phyloP scores from a whole-genome alignment of 345 rosid species.

The Linum usitatissimum region DNA sequence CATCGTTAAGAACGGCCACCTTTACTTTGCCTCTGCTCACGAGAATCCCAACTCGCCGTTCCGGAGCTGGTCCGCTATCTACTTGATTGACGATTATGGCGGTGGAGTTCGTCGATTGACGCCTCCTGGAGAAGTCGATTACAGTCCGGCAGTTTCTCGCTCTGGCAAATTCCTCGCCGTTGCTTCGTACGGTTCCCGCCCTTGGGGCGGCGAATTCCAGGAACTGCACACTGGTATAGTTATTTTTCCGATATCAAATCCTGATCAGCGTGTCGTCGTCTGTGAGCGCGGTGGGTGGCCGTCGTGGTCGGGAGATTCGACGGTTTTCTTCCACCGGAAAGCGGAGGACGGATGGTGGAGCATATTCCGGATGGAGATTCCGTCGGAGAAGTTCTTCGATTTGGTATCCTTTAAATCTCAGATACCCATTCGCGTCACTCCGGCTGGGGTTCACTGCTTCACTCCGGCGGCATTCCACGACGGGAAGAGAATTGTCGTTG shows the following conservation, averaged over 20 bases:
- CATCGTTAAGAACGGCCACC: conserved; percentile 26
- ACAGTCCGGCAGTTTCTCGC: conserved; percentile 57
- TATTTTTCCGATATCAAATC: conserved; percentile 41
- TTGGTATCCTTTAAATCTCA: conserved; percentile 18
- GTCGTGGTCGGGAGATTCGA: too few relatives aligned
- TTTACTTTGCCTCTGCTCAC: conserved; percentile 74
- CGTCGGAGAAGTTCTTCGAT: conserved; percentile 8
- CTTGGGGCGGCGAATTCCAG: conserved; percentile 75
- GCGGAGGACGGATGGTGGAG: too few relatives aligned
- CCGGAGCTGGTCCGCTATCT: conserved; percentile 65
- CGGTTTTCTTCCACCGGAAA: too few relatives aligned
- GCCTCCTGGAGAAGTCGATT: conserved; percentile 49
- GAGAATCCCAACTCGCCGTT: conserved; percentile 45
- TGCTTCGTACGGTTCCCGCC: conserved; percentile 60
- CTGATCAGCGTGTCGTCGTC: conserved; percentile 33
- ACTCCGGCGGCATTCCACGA: conserved; percentile 72
- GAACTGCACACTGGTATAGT: conserved; percentile 56
- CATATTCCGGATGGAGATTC: conserved; percentile 19
- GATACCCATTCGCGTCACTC: conserved; percentile 49
- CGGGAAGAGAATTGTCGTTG: conserved; percentile 48
- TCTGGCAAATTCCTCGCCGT: conserved; percentile 52
- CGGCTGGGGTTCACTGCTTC: conserved; percentile 81
- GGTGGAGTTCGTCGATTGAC: conserved; percentile 36
- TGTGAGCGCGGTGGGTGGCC: too few relatives aligned
- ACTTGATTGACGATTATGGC: conserved; percentile 15